Percentiles rank a stretch among this genome's conserved stretches.
Evolutionary conservation across 371 early-diverging fungal genomes (phyloP).

Genomic region (Mortierella sp.): DNA sequence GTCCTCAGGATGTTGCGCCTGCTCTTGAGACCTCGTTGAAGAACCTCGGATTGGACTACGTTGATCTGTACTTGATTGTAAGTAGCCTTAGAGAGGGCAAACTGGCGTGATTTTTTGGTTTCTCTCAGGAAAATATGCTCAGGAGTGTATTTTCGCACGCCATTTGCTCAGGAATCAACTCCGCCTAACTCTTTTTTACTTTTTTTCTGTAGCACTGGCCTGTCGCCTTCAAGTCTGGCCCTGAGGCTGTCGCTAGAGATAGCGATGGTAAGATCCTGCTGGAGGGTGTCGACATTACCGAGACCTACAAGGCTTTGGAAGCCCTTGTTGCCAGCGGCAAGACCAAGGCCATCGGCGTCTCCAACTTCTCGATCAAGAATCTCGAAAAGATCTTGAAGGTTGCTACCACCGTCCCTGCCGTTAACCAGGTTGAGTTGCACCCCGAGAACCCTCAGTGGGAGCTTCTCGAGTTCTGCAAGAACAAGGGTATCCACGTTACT

Average conservation of each 20-base stretch:
- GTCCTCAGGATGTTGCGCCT: constrained; percentile 74
- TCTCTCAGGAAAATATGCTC: no score
- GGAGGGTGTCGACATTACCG: constrained; percentile 60
- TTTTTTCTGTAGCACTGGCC: constrained; percentile 52
- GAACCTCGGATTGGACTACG: constrained; percentile 82
- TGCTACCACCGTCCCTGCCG: constrained; percentile 83
- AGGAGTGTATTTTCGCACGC: neutral
- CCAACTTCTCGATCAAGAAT: constrained; percentile 74
- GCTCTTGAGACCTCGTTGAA: constrained; percentile 74
- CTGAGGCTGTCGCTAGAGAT: constrained; percentile 18
- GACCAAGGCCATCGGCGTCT: constrained; percentile 72
- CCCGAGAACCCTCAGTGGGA: constrained; percentile 86
- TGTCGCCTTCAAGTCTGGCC: constrained; percentile 51
- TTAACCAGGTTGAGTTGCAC: constrained; percentile 92
- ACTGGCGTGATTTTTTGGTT: constrained; percentile 6
- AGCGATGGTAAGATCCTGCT: constrained; percentile 51
- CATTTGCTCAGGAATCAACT: no score
- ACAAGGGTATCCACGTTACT: constrained; percentile 76
- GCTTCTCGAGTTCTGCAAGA: constrained; percentile 75
- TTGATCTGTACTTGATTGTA: constrained; percentile 90
- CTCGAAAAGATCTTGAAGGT: constrained; percentile 73
- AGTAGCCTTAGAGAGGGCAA: constrained; percentile 75
- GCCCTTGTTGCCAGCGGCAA: constrained; percentile 64
- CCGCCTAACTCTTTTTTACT: neutral
- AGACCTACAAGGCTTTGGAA: constrained; percentile 88